Evolutionary conservation across 495 filamentous ascomycete species (phyloP).

Genomic region (Penicillium pulvis): DNA sequence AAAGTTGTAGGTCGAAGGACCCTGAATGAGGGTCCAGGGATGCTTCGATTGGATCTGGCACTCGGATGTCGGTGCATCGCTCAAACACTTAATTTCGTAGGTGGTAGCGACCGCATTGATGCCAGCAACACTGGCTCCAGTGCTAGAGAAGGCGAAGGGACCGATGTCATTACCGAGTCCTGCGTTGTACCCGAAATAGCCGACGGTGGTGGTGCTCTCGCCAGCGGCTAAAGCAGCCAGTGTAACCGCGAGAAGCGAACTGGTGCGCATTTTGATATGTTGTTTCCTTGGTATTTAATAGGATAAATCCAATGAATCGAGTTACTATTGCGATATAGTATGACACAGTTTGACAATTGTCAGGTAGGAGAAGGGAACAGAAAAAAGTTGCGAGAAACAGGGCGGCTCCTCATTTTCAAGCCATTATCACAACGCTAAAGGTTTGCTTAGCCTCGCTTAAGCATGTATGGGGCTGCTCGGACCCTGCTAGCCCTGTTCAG

Average conservation of each 20-base stretch:
- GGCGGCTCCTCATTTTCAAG: too few species aligned
- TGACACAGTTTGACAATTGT: too few species aligned
- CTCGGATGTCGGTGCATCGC: conserved; percentile 19
- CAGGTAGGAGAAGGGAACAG: too few species aligned
- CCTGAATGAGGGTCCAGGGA: conserved; percentile 32
- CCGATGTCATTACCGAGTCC: neutral
- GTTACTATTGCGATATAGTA: too few species aligned
- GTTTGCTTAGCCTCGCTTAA: too few species aligned
- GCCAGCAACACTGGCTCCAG: conserved; percentile 25
- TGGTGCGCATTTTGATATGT: conserved; percentile 4
- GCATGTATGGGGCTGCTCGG: too few species aligned
- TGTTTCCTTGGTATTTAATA: too few species aligned
- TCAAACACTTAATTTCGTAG: conserved; percentile 29
- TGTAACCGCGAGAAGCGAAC: conserved; percentile 1
- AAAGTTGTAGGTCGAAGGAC: conserved; percentile 17
- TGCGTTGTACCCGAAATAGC: conserved; percentile 1
- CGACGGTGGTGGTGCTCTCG: conserved; percentile 14
- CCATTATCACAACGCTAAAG: too few species aligned
- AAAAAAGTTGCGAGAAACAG: too few species aligned
- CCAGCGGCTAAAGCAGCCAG: conserved; percentile 5
- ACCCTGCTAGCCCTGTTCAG: too few species aligned
- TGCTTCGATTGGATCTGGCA: conserved; percentile 17
- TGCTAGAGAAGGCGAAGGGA: conserved; percentile 17
- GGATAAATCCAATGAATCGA: too few species aligned
- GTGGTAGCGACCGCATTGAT: conserved; percentile 30